Evolutionary conservation across 768 basidiomycete genomes (phyloP), one percentile per base, ranked within the genome.

Genomic region (Russula sp.): DNA sequence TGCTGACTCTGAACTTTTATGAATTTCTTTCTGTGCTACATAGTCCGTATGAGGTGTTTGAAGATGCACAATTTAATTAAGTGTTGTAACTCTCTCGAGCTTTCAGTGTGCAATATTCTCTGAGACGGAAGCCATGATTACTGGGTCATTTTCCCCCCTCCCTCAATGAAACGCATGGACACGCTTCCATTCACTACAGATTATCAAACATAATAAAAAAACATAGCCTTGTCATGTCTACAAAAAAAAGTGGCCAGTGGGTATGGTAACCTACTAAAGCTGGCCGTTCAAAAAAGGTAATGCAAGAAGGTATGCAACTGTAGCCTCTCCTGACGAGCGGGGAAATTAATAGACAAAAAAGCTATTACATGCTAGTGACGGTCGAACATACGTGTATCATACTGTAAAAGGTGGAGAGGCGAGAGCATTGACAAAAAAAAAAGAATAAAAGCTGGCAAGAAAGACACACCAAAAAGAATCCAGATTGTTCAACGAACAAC

Each of bases 311-410:
- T 40, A 40, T 40, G 46, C 46, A 24, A 48, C 46, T 22, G 46
- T 48, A 48, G n/a, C 46, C 46, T 48, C 11, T 22, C 22, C 46
- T 10, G 5, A 48, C 22, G 44, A n/a, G n/a, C 20, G 2, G 42
- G 44, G 11, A 48, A 24, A 13, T 14, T 34, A 55, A 51, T 66
- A 61, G 46, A 67, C 50, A 55, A 55, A 55, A 63, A 63, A 13
- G 62, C 61, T 62, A 50, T 16, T 51, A 44, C 56, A 13, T 44
- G 42, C 3, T 28, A 10, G 52, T 36, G 20, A 10, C 36, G 20
- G 18, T 54, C 26, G 24, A 32, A 32, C 30, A 13, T 63, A 36
- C 22, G 34, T 42, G 44, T 54, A 51, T 50, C 42, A 30, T 34
- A 52, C 42, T 30, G 22, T 34, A 46, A 46, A 18, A 28, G 40